These are phyloP conservation scores for Ensete ventricosum DNA, from an alignment of 176 grass and related monocot species.

Conservation along the genomic window DNA sequence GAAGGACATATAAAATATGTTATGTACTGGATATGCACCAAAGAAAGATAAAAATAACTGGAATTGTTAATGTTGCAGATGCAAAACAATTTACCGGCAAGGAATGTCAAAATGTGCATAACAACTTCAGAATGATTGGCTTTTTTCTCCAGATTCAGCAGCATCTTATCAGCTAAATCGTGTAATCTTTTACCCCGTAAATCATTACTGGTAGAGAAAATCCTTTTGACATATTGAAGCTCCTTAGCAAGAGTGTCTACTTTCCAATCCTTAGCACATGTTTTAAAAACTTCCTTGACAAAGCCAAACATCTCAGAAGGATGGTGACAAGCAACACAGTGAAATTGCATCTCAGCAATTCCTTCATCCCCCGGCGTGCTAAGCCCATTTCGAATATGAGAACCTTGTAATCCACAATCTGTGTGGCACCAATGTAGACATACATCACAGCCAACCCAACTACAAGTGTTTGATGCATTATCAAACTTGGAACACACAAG, in stretches of 20 bases:
- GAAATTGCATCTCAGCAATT: constrained; percentile 54
- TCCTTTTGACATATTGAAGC: constrained; percentile 61
- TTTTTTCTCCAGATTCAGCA: constrained; percentile 52
- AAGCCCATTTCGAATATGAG: constrained; percentile 56
- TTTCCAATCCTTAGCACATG: constrained; percentile 72
- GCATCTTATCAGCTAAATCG: constrained; percentile 53
- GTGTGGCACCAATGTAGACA: constrained; percentile 99
- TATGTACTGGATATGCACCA: too few relatives aligned
- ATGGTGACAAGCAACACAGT: constrained; percentile 70
- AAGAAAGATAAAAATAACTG: too few relatives aligned
- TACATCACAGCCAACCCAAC: constrained; percentile 90
- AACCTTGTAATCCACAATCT: constrained; percentile 60
- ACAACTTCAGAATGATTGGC: constrained; percentile 51
- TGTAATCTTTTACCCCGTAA: constrained; percentile 49
- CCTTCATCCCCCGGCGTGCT: constrained; percentile 26
- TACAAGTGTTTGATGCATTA: constrained; percentile 78
- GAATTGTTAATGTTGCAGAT: not conserved
- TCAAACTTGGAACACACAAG: constrained; percentile 80
- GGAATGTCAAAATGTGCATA: constrained; percentile 56
- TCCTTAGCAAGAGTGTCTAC: constrained; percentile 57
- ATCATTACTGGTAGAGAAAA: constrained; percentile 71
- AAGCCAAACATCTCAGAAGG: constrained; percentile 97
- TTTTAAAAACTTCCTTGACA: constrained; percentile 86
- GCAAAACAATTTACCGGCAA: constrained; percentile 51
- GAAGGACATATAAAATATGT: too few relatives aligned